phyloP scores from a whole-genome alignment of 768 basidiomycete species.

The Baorangia bicolor region DNA sequence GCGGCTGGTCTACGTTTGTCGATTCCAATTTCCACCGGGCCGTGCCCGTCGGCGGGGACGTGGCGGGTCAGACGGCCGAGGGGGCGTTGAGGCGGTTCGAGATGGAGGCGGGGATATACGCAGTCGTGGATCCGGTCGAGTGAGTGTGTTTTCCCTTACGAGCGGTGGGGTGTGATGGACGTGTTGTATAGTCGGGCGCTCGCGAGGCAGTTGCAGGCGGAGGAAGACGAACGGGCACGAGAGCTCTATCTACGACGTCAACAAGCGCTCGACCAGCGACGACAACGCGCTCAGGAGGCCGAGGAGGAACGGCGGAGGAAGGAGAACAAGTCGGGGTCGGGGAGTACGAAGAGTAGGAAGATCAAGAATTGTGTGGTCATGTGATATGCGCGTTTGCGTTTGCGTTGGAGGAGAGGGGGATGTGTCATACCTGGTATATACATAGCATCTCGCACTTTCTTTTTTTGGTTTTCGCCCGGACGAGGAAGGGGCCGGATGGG shows the following conservation, averaged over 20 bases:
- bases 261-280: constrained; percentile 31
- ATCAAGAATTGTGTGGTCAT: constrained; percentile 49
- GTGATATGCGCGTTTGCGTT: background rate
- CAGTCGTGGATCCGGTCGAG: constrained; percentile 56
- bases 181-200: constrained; percentile 65
- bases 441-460: no score
- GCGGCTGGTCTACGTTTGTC: constrained; percentile 72
- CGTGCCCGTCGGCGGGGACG: constrained; percentile 77
- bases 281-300: constrained; percentile 13
- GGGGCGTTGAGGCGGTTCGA: constrained; percentile 53
- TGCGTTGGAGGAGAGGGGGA: no score
- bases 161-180: no score
- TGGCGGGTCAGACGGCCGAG: constrained; percentile 70
- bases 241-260: constrained; percentile 35
- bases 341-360: constrained; percentile 38
- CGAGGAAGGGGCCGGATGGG: no score
- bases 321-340: constrained; percentile 19
- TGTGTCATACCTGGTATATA: no score
- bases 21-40: constrained; percentile 66
- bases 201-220: constrained; percentile 75
- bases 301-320: constrained; percentile 19
- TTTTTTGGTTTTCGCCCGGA: no score
- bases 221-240: constrained; percentile 64
- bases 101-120: constrained; percentile 39
- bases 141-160: no score